These are phyloP conservation scores for Yamadazyma atmosphaerica DNA, from an alignment of 1,139 yeast species.

Conservation along the genomic window DNA sequence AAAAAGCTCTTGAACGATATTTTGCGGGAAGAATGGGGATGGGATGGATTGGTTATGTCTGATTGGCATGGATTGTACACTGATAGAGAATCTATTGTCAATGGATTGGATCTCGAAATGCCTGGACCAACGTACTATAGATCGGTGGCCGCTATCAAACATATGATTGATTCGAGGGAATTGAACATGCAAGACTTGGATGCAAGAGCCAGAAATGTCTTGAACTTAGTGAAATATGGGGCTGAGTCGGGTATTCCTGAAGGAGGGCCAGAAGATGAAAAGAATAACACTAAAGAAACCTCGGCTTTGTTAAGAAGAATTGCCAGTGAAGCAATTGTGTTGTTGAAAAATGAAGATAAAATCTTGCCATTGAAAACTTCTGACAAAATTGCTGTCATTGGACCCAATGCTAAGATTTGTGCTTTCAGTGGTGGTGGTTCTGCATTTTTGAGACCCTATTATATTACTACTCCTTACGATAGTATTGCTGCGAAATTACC, in stretches of 20 bases:
- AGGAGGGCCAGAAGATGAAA: slow-evolving; percentile 25
- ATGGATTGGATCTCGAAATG: slow-evolving; percentile 63
- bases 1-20: slow-evolving; percentile 41
- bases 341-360: slow-evolving; percentile 50
- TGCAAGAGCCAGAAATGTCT: slow-evolving; percentile 47
- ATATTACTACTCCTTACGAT: slow-evolving; percentile 31
- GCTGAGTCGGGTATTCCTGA: slow-evolving; percentile 37
- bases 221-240: slow-evolving; percentile 45
- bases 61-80: slow-evolving; percentile 66
- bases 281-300: slow-evolving; percentile 45
- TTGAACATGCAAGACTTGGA: slow-evolving; percentile 32
- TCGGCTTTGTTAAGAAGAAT: slow-evolving; percentile 41
- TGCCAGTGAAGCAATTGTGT: slow-evolving; percentile 52
- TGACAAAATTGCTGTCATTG: slow-evolving; percentile 31
- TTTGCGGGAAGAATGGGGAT: slow-evolving; percentile 32
- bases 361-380: slow-evolving; percentile 37
- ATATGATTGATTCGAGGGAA: slow-evolving; percentile 30
- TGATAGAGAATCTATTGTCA: slow-evolving; percentile 43
- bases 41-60: slow-evolving; percentile 57
- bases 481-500: slow-evolving; percentile 23
- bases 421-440: slow-evolving; percentile 38
- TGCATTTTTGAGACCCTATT: slow-evolving; percentile 31
- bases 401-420: slow-evolving; percentile 33
- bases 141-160: slow-evolving; percentile 33
- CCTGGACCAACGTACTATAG: slow-evolving; percentile 59